Evolutionary conservation across 257 asterid genomes (phyloP), one percentile per base, ranked within the genome.

Genomic region (Plantago elongata): DNA sequence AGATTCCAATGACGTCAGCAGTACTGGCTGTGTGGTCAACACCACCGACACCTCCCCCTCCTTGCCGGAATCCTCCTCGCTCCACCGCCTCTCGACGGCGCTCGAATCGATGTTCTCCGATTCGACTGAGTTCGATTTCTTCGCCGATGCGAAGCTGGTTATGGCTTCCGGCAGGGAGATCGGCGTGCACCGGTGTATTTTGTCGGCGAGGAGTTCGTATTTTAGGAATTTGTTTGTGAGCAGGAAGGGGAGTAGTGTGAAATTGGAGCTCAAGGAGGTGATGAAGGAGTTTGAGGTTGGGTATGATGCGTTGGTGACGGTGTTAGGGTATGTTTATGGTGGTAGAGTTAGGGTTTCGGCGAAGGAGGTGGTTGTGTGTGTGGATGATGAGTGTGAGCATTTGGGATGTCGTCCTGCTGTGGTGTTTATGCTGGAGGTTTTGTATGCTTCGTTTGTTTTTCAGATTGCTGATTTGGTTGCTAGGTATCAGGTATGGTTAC

Each of bases 351-450:
- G 82, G 82, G 75, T 54, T 63, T 37, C 72, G 65, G 86, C 89
- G 1, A 83, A 77, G 74, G 87, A 74, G 64, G 95, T 86, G 37
- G 76, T 88, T 64, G 69, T 76, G 13, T 92, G 98, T 60, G 89
- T 81, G 59, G 98, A 92, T 67, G 89, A 83, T 17, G 90, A 84
- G 57, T 92, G 98, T 79, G 68, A 74, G 51, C 98, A 92, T 69
- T 77, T 79, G 69, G 97, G 93, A 29, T 92, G 98, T 58, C 78
- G 86, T 72, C 98, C 98, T 27, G 88, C 78, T 3, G 74, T 89
- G 43, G 79, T 71, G 42, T 86, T 86, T 75, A 56, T 81, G 82
- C 84, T 76, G 70, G 93, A 86, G 72, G 79, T 84, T 70, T 67
- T 92, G 72, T 92, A 84, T 71, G 75, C 82, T 13, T 78, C 98